Conservation (phyloP, 345 rosid genomes). For the Hibiscus mutabilis region DNA sequence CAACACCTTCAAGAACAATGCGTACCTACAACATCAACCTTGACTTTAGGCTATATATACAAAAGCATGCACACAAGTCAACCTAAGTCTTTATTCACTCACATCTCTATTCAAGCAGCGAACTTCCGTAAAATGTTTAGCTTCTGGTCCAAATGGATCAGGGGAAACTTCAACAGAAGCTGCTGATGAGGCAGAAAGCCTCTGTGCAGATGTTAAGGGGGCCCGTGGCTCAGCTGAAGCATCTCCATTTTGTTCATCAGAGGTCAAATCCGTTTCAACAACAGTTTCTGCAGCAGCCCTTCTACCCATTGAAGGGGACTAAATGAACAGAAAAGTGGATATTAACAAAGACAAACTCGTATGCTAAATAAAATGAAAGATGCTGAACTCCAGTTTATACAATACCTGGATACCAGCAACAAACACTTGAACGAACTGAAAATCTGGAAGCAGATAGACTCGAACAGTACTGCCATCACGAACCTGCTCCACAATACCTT, state of each 20-base stretch:
- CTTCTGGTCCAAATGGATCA: constrained; percentile 82
- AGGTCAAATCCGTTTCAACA: constrained; percentile 32
- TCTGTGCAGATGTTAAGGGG: constrained; percentile 87
- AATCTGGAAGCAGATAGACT: constrained; percentile 90
- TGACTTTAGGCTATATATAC: constrained; percentile 16
- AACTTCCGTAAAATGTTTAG: constrained; percentile 84
- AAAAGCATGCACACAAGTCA: constrained; percentile 8
- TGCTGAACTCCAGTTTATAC: not conserved
- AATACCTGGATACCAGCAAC: constrained; percentile 95
- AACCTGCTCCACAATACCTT: constrained; percentile 10
- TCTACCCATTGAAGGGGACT: constrained; percentile 90
- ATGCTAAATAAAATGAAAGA: not conserved
- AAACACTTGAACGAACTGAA: constrained; percentile 92
- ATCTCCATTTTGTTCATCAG: constrained; percentile 66
- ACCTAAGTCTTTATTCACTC: constrained; percentile 20
- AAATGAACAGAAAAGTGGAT: constrained; percentile 16
- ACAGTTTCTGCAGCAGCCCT: constrained; percentile 48
- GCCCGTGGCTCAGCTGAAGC: constrained; percentile 49
- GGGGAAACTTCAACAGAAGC: constrained; percentile 57
- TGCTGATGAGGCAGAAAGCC: constrained; percentile 63
- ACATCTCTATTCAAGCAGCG: constrained; percentile 88
- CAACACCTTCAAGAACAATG: constrained; percentile 93
- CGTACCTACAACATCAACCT: constrained; percentile 62
- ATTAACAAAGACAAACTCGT: not conserved
- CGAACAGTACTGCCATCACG: constrained; percentile 24